Evolutionary conservation across 108 stramenopile species (phyloP).

Genomic region (Cyclotella atomus): DNA sequence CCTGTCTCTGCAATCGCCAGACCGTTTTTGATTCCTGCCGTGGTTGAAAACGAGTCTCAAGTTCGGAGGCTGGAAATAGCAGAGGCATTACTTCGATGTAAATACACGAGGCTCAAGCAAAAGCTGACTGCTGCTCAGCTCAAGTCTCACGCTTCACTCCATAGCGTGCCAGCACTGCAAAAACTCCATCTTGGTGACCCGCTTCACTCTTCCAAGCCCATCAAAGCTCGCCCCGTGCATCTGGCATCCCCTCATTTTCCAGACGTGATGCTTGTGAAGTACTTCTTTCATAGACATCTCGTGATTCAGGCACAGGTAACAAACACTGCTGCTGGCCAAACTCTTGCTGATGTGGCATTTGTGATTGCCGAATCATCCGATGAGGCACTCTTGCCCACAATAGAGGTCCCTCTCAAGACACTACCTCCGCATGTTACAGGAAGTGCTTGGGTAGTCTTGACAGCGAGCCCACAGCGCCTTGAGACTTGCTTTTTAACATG

Average conservation of each 20-base stretch:
- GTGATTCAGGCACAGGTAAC: slow-evolving; percentile 86
- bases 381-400: slow-evolving; percentile 75
- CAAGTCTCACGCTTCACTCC: slow-evolving; percentile 75
- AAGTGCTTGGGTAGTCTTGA: slow-evolving; percentile 80
- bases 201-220: slow-evolving; percentile 75
- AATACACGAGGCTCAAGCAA: slow-evolving; percentile 72
- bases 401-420: slow-evolving; percentile 73
- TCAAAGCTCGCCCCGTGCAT: slow-evolving; percentile 72
- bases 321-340: slow-evolving; percentile 51
- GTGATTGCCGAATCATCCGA: slow-evolving; percentile 94
- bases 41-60: slow-evolving; percentile 84
- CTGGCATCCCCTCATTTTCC: slow-evolving; percentile 76
- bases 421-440: slow-evolving; percentile 72
- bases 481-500: slow-evolving; percentile 83
- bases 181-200: slow-evolving; percentile 78
- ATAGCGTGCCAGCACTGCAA: slow-evolving; percentile 71
- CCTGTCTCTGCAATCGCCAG: slow-evolving; percentile 79
- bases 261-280: slow-evolving; percentile 81
- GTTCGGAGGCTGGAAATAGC: slow-evolving; percentile 82
- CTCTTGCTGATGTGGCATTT: slow-evolving; percentile 78
- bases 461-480: slow-evolving; percentile 76
- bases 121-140: slow-evolving; percentile 83
- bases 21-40: slow-evolving; percentile 85
- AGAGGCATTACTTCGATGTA: slow-evolving; percentile 73
- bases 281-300: slow-evolving; percentile 84